Conservation (phyloP, 768 basidiomycete genomes). For the Amanita subjunquillea region DNA sequence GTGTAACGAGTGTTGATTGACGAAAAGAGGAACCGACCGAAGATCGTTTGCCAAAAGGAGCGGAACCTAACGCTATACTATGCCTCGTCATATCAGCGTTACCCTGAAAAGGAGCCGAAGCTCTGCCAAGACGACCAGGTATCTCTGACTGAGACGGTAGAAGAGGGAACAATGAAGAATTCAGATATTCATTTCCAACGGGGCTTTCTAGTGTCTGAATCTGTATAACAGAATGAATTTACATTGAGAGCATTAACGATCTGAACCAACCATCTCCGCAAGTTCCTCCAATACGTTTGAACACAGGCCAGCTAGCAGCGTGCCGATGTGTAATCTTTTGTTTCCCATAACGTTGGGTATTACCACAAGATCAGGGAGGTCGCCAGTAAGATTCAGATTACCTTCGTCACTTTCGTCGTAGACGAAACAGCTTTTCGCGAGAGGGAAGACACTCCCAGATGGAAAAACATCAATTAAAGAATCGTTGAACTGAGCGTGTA, state of each 20-base stretch:
- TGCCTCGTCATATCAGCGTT: constrained; percentile 43
- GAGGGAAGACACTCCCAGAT: constrained; percentile 55
- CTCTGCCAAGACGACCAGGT: constrained; percentile 11
- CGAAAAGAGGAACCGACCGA: constrained; percentile 38
- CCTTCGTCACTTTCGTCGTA: constrained; percentile 67
- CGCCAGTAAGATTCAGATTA: constrained; percentile 45
- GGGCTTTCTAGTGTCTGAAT: constrained; percentile 73
- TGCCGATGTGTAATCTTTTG: constrained; percentile 80
- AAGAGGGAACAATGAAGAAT: constrained; percentile 52
- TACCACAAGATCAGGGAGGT: constrained; percentile 54
- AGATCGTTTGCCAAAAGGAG: constrained; percentile 42
- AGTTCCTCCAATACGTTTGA: constrained; percentile 83
- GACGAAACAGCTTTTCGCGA: constrained; percentile 75
- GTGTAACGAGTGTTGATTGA: constrained; percentile 37
- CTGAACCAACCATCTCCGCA: constrained; percentile 60
- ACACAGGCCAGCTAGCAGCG: constrained; percentile 80
- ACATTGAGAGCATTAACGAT: background rate
- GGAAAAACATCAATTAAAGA: constrained; percentile 59
- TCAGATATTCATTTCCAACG: constrained; percentile 78
- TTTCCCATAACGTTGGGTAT: constrained; percentile 85
- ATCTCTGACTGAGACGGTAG: constrained; percentile 50
- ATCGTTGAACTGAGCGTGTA: constrained; percentile 58
- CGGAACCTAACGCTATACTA: constrained; percentile 24
- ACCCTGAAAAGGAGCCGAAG: constrained; percentile 33
- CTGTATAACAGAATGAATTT: constrained; percentile 26